phyloP scores from a whole-genome alignment of 768 basidiomycete genomes.

The Filobasidium floriforme region DNA sequence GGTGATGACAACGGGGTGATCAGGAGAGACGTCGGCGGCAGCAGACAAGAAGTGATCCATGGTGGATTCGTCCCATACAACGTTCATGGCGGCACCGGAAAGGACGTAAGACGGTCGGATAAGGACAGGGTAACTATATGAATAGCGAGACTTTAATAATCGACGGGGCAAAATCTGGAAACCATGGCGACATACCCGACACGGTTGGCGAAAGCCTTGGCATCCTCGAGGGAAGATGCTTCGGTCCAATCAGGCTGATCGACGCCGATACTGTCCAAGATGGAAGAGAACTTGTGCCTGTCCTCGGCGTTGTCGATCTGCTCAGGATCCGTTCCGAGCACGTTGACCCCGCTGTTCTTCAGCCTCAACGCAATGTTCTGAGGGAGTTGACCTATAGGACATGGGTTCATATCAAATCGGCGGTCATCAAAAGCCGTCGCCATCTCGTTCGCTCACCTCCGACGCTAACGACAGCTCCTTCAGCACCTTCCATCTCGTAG shows the following conservation, averaged over 20 bases:
- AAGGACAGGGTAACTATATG: slow-evolving; percentile 74
- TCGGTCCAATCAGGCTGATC: slow-evolving; percentile 97
- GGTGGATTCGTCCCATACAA: slow-evolving; percentile 81
- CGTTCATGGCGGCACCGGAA: slow-evolving; percentile 99
- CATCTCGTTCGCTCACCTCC: slow-evolving; percentile 58
- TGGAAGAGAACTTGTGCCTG: slow-evolving; percentile 96
- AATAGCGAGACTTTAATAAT: slow-evolving; percentile 15
- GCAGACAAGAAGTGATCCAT: slow-evolving; percentile 93
- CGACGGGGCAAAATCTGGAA: slow-evolving; percentile 15
- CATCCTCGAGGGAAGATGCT: slow-evolving; percentile 75
- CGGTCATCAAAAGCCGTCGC: background rate
- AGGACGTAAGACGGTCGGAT: slow-evolving; percentile 97
- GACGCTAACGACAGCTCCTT: slow-evolving; percentile 91
- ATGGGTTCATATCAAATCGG: slow-evolving; percentile 12
- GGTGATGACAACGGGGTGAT: slow-evolving; percentile 95
- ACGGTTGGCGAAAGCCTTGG: slow-evolving; percentile 78
- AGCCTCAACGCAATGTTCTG: slow-evolving; percentile 97
- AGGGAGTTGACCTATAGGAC: slow-evolving; percentile 71
- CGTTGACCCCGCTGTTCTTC: slow-evolving; percentile 80
- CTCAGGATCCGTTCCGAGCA: slow-evolving; percentile 89
- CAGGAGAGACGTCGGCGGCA: slow-evolving; percentile 88
- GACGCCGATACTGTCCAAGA: slow-evolving; percentile 87
- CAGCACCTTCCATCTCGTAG: slow-evolving; percentile 86
- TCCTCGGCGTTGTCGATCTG: slow-evolving; percentile 97
- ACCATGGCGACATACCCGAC: slow-evolving; percentile 55